phyloP scores from a whole-genome alignment of 1,284 basidiomycete genomes.

The Cryptococcus neoformans region DNA sequence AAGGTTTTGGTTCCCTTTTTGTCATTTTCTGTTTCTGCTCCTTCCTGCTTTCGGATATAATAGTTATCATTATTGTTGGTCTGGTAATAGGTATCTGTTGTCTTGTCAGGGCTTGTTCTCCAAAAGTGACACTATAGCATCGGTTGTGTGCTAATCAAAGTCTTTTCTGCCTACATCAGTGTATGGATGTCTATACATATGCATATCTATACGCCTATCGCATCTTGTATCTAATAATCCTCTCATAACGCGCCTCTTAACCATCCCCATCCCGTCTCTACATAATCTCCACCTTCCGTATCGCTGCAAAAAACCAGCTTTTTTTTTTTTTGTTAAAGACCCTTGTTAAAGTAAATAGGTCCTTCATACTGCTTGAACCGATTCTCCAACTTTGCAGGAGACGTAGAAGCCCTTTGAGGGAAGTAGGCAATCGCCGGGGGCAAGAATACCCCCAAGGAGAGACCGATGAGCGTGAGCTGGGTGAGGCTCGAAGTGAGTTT shows the following conservation, averaged over 20 bases:
- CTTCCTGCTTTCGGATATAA: neutral
- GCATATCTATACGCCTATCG: neutral
- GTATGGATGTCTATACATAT: neutral
- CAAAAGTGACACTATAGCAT: too few relatives aligned
- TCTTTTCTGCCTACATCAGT: too few relatives aligned
- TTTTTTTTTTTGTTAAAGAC: slow-evolving; percentile 36
- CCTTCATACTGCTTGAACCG: slow-evolving; percentile 42
- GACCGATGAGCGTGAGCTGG: slow-evolving; percentile 51
- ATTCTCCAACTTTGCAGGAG: slow-evolving; percentile 46
- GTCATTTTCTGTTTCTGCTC: too few relatives aligned
- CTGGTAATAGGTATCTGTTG: neutral
- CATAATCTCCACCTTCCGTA: too few relatives aligned
- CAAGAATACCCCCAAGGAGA: slow-evolving; percentile 53
- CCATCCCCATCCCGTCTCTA: too few relatives aligned
- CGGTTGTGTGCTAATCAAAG: too few relatives aligned
- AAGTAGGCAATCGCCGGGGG: slow-evolving; percentile 58
- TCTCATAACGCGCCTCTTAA: neutral
- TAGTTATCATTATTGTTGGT: neutral
- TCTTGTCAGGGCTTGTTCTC: too few relatives aligned
- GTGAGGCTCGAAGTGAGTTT: slow-evolving; percentile 34
- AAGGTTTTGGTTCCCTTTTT: neutral
- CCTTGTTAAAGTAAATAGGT: slow-evolving; percentile 55
- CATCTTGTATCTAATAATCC: neutral
- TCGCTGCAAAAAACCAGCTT: neutral
- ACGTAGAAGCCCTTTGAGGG: slow-evolving; percentile 52